phyloP scores from a whole-genome alignment of 306 rosid species.

The Nissolia schottii region DNA sequence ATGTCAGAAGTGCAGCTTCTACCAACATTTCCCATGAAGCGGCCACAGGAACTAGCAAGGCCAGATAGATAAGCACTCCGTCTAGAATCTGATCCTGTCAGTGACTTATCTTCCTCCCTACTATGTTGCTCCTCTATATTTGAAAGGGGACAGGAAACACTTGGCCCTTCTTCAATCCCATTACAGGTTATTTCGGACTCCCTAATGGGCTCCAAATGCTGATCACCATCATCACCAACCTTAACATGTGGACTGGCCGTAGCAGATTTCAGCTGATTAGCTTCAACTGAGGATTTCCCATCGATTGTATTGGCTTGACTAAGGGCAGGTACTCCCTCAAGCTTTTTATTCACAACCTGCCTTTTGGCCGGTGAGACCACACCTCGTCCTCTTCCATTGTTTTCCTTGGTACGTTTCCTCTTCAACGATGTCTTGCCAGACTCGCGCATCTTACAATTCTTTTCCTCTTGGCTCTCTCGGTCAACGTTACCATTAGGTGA shows the following conservation, averaged over 20 bases:
- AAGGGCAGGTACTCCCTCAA: not conserved
- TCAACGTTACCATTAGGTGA: slow-evolving; percentile 4
- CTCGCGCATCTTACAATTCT: not conserved
- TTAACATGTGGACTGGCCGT: slow-evolving; percentile 16
- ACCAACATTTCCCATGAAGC: not conserved
- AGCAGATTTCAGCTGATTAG: not conserved
- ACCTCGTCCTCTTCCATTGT: slow-evolving; percentile 4
- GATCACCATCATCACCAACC: not conserved
- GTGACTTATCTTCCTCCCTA: slow-evolving; percentile 22
- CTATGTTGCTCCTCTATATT: slow-evolving; percentile 20
- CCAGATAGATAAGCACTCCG: too few species aligned
- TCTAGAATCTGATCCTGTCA: slow-evolving; percentile 25
- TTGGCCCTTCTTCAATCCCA: too few species aligned
- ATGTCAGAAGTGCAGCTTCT: slow-evolving; percentile 2
- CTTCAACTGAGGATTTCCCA: slow-evolving; percentile 11
- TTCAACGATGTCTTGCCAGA: slow-evolving; percentile 26
- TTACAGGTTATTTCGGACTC: too few species aligned
- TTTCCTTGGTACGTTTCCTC: slow-evolving; percentile 20
- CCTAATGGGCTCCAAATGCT: not conserved
- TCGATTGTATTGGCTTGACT: slow-evolving; percentile 18
- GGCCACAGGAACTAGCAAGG: slow-evolving; percentile 7
- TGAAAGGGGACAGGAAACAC: slow-evolving; percentile 8
- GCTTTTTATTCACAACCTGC: slow-evolving; percentile 1
- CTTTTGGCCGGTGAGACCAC: slow-evolving; percentile 28
- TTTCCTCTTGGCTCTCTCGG: slow-evolving; percentile 13